Evolutionary conservation across 108 stramenopile species (phyloP).

Genomic region (Schizochytrium sp.): DNA sequence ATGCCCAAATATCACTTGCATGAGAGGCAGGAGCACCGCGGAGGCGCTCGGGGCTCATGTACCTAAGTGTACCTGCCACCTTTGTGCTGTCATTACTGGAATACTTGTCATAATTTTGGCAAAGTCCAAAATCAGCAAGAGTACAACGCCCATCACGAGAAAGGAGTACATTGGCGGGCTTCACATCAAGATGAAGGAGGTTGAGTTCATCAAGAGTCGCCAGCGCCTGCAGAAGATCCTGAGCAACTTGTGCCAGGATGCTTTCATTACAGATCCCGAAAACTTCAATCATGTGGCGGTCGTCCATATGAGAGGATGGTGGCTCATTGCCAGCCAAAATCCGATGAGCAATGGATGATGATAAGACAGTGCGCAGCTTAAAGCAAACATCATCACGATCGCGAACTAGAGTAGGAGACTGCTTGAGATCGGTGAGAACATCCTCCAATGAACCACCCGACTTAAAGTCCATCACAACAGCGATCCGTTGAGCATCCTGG

Average conservation of each 20-base stretch:
- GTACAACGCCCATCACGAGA: not conserved
- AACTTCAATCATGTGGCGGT: not conserved
- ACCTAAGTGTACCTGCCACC: slow-evolving; percentile 45
- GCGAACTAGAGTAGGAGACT: not conserved
- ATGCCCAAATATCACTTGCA: slow-evolving; percentile 53
- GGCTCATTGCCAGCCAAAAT: not conserved
- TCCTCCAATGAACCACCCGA: slow-evolving; percentile 8
- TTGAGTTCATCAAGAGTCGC: not conserved
- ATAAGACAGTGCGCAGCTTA: slow-evolving; percentile 18
- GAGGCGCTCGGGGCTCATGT: slow-evolving; percentile 56
- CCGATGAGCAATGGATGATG: not conserved
- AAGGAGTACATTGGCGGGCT: slow-evolving; percentile 52
- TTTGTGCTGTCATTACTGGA: slow-evolving; percentile 6
- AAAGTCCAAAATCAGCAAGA: slow-evolving; percentile 51
- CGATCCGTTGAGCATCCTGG: not conserved
- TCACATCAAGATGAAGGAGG: slow-evolving; percentile 18
- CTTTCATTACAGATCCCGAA: slow-evolving; percentile 15
- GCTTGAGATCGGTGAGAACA: not conserved
- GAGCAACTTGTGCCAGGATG: slow-evolving; percentile 15
- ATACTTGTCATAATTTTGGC: not conserved
- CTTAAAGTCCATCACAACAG: not conserved
- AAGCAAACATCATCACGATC: not conserved
- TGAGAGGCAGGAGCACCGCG: slow-evolving; percentile 49
- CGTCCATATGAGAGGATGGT: no score
- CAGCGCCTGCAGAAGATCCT: not conserved